Percentiles rank a stretch among this genome's conserved stretches.
Evolutionary conservation across 768 basidiomycete genomes (phyloP).

Genomic region (Lentinus tigrinus): DNA sequence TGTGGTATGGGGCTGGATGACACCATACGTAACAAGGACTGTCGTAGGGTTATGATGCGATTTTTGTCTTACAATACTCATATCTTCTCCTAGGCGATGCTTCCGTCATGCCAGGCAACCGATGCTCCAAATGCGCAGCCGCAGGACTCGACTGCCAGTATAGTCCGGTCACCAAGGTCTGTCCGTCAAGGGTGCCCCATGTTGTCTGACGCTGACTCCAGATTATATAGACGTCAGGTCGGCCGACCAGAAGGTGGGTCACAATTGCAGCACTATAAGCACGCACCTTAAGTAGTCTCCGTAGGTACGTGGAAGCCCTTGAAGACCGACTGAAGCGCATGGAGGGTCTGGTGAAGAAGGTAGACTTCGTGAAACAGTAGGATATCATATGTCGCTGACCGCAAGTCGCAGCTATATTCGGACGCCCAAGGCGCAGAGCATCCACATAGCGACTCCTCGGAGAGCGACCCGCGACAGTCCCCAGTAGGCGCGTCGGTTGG

Average conservation of each 20-base stretch:
- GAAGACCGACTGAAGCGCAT: conserved; percentile 19
- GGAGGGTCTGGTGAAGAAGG: conserved; percentile 22
- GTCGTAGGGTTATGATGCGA: too few species aligned
- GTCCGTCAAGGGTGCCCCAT: background rate
- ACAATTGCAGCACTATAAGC: background rate
- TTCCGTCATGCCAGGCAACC: background rate
- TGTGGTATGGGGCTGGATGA: too few species aligned
- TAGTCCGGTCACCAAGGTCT: background rate
- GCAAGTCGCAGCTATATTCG: background rate
- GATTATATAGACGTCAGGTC: background rate
- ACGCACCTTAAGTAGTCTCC: background rate
- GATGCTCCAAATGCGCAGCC: conserved; percentile 1
- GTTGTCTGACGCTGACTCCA: background rate
- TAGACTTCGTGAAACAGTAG: background rate
- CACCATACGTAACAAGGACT: too few species aligned
- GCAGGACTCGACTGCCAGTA: background rate
- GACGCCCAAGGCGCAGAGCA: background rate
- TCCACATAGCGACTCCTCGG: too few species aligned
- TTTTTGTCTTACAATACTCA: too few species aligned
- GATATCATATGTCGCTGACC: background rate
- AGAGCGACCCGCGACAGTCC: too few species aligned
- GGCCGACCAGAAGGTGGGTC: conserved; percentile 6
- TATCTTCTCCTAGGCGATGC: too few species aligned
- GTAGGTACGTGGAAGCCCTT: conserved; percentile 19
- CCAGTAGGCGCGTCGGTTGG: too few species aligned